Conservation (phyloP, 768 basidiomycete genomes). For the Tricholoma terreum region DNA sequence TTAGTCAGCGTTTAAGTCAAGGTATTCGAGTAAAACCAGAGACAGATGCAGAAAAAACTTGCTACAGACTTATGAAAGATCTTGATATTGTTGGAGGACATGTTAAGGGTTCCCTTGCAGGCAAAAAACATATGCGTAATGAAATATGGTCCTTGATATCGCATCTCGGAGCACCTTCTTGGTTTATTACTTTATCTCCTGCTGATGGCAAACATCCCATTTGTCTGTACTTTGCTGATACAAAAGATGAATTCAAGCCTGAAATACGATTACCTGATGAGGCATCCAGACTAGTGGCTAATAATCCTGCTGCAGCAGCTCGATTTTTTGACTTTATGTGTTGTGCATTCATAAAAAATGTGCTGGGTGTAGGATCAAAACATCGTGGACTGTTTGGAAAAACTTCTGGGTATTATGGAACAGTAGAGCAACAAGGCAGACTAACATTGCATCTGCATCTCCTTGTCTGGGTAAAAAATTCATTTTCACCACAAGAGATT, state of each 20-base stretch:
- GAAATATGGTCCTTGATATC: slow-evolving; percentile 29
- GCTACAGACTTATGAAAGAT: slow-evolving; percentile 30
- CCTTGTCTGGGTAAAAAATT: slow-evolving; percentile 22
- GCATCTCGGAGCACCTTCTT: slow-evolving; percentile 17
- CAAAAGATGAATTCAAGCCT: too few species aligned
- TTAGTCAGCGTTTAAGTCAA: too few species aligned
- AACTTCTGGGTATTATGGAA: slow-evolving; percentile 26
- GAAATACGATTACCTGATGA: background rate
- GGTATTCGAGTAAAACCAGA: slow-evolving; percentile 21
- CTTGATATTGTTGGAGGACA: slow-evolving; percentile 32
- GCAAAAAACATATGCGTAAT: slow-evolving; percentile 26
- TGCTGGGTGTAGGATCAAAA: too few species aligned
- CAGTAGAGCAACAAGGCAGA: slow-evolving; percentile 29
- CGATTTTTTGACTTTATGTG: background rate
- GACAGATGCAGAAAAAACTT: slow-evolving; percentile 31
- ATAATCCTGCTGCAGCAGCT: background rate
- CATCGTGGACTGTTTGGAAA: slow-evolving; percentile 26
- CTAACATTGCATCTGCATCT: slow-evolving; percentile 27
- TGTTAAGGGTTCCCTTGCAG: slow-evolving; percentile 24
- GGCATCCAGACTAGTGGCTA: background rate
- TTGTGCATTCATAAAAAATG: background rate
- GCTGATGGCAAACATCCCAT: too few species aligned
- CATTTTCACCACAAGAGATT: slow-evolving; percentile 8
- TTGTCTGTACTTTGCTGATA: too few species aligned
- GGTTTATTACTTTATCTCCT: too few species aligned